phyloP scores from a whole-genome alignment of 2,329 filamentous ascomycete species.

The Alternaria alternata region DNA sequence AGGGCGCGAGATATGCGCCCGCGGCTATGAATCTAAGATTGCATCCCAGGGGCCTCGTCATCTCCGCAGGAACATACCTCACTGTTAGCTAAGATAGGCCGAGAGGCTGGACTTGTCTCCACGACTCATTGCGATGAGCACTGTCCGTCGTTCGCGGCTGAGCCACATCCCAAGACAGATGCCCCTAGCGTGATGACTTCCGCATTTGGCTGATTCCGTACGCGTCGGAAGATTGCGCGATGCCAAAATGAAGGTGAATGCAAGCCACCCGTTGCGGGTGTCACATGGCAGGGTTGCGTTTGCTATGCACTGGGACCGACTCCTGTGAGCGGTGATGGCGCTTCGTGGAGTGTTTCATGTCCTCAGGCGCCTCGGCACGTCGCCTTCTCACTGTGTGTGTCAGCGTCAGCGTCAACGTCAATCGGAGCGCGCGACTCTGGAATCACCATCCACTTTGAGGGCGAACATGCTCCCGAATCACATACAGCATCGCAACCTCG shows the following conservation, averaged over 20 bases:
- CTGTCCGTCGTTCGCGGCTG: conserved; percentile 14
- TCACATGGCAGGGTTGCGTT: conserved; percentile 7
- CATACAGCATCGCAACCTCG: conserved; percentile 1
- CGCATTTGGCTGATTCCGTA: background rate
- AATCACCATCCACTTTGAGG: background rate
- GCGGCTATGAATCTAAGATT: conserved; percentile 4
- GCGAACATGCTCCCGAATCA: conserved; percentile 2
- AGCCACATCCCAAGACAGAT: conserved; percentile 2
- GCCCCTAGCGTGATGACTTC: conserved; percentile 1
- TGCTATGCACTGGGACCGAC: conserved; percentile 4
- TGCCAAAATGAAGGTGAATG: conserved; percentile 8
- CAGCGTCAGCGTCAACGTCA: background rate
- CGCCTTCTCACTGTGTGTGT: background rate
- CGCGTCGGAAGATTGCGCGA: conserved; percentile 15
- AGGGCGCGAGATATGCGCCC: conserved; percentile 5
- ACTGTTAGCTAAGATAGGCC: background rate
- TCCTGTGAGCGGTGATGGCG: background rate
- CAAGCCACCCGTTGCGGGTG: conserved; percentile 26
- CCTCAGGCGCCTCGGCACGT: background rate
- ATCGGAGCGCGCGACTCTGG: conserved; percentile 4
- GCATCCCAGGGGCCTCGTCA: conserved; percentile 12
- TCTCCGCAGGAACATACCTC: conserved; percentile 1
- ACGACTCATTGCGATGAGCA: conserved; percentile 12
- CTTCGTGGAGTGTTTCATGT: conserved; percentile 9
- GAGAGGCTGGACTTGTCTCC: conserved; percentile 12